phyloP scores from a whole-genome alignment of 805 yeast genomes.

The Candida piceae region DNA sequence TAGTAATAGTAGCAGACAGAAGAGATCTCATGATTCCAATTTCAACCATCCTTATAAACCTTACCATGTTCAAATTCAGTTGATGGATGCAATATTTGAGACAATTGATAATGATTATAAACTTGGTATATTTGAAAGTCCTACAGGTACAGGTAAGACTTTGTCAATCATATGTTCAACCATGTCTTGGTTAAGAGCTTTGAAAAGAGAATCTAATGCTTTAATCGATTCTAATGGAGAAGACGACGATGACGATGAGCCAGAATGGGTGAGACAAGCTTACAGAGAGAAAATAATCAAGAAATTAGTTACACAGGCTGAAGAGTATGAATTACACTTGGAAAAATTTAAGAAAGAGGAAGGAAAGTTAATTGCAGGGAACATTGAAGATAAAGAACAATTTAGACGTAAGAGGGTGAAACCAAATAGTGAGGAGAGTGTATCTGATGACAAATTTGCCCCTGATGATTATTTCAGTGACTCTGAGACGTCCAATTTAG shows the following conservation, averaged over 20 bases:
- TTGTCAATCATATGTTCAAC: conserved; percentile 80
- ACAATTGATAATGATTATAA: conserved; percentile 50
- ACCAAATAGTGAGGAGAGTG: conserved; percentile 1
- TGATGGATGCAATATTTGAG: conserved; percentile 73
- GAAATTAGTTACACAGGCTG: conserved; percentile 24
- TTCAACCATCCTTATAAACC: conserved; percentile 81
- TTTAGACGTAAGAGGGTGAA: conserved; percentile 6
- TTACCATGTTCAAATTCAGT: conserved; percentile 67
- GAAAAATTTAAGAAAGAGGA: conserved; percentile 30
- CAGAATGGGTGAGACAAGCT: conserved; percentile 34
- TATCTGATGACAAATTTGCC: conserved; percentile 22
- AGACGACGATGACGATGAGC: conserved; percentile 37
- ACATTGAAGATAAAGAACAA: conserved; percentile 22
- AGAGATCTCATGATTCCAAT: not conserved
- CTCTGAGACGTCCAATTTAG: conserved; percentile 14
- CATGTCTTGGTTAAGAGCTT: conserved; percentile 63
- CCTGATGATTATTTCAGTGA: conserved; percentile 37
- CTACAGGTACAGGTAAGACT: conserved; percentile 95
- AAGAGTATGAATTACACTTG: conserved; percentile 38
- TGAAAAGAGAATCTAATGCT: conserved; percentile 34
- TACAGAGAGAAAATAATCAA: conserved; percentile 31
- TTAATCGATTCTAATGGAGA: conserved; percentile 20
- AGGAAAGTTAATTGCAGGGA: conserved; percentile 15
- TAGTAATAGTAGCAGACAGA: not conserved
- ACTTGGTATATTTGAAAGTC: conserved; percentile 83